These are phyloP conservation scores for Candida boidinii DNA, from an alignment of 805 yeast genomes.

Conservation along the genomic window DNA sequence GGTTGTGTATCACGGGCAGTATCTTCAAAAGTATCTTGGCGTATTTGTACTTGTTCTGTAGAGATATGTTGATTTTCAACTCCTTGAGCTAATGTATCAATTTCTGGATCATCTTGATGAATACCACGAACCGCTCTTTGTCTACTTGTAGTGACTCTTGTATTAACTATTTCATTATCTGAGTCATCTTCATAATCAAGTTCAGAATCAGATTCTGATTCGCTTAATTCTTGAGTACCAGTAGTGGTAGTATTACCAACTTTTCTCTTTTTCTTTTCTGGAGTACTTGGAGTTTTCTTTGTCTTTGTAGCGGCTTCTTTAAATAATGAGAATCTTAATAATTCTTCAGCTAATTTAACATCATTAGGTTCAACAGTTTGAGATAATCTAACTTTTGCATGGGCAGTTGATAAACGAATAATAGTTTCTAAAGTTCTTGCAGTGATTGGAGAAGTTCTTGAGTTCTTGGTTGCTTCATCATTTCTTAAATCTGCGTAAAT, in stretches of 20 bases:
- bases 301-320: constrained; percentile 38
- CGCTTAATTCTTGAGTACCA: background rate
- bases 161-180: constrained; percentile 10
- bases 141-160: constrained; percentile 11
- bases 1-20: constrained; percentile 6
- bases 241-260: constrained; percentile 9
- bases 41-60: constrained; percentile 1
- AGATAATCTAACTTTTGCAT: constrained; percentile 90
- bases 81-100: constrained; percentile 16
- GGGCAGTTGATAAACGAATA: constrained; percentile 92
- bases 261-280: constrained; percentile 30
- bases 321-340: constrained; percentile 80
- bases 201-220: constrained; percentile 8
- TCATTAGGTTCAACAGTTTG: constrained; percentile 66
- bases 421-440: constrained; percentile 97
- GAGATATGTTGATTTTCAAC: constrained; percentile 14
- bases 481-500: constrained; percentile 79
- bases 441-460: constrained; percentile 87
- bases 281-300: constrained; percentile 22
- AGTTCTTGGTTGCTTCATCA: constrained; percentile 50
- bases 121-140: constrained; percentile 14
- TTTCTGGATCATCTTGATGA: constrained; percentile 17
- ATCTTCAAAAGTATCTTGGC: constrained; percentile 5
- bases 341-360: constrained; percentile 77
- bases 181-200: constrained; percentile 9